phyloP scores from a whole-genome alignment of 257 asterid species.

The Nicotiana attenuata region DNA sequence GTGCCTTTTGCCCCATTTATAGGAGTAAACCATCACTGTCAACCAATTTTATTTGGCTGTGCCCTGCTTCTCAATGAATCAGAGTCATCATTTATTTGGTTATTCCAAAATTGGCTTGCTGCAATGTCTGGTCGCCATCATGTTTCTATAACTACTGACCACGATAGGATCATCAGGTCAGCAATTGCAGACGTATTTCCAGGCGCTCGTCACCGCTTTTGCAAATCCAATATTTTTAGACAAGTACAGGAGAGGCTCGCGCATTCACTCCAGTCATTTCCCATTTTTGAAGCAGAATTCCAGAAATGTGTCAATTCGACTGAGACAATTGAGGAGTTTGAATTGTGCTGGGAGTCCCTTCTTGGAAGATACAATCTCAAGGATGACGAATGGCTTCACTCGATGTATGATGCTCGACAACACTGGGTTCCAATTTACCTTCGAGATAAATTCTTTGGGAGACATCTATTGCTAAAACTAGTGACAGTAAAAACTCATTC shows the following conservation, averaged over 20 bases:
- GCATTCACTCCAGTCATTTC: conserved; percentile 56
- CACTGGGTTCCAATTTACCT: conserved; percentile 92
- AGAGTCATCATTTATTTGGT: conserved; percentile 73
- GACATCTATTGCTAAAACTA: conserved; percentile 70
- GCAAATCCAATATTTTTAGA: conserved; percentile 89
- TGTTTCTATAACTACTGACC: conserved; percentile 78
- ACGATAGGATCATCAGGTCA: conserved; percentile 65
- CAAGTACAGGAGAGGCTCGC: conserved; percentile 86
- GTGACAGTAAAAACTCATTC: conserved; percentile 82
- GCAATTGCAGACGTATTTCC: conserved; percentile 73
- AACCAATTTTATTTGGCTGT: conserved; percentile 86
- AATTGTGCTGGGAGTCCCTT: conserved; percentile 73
- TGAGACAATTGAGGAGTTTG: conserved; percentile 72
- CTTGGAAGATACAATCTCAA: conserved; percentile 52
- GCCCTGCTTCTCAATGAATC: conserved; percentile 77
- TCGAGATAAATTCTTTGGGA: conserved; percentile 76
- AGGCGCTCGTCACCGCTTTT: conserved; percentile 67
- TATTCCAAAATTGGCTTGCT: conserved; percentile 73
- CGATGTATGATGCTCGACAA: conserved; percentile 54
- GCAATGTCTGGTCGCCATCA: conserved; percentile 73
- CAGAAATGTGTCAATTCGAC: conserved; percentile 83
- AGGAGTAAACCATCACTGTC: conserved; percentile 91
- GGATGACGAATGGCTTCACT: conserved; percentile 73
- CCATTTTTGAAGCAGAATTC: conserved; percentile 65
- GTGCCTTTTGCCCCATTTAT: conserved; percentile 88